phyloP scores from a whole-genome alignment of 129 eudicot genomes.

The Flaveria brownii region DNA sequence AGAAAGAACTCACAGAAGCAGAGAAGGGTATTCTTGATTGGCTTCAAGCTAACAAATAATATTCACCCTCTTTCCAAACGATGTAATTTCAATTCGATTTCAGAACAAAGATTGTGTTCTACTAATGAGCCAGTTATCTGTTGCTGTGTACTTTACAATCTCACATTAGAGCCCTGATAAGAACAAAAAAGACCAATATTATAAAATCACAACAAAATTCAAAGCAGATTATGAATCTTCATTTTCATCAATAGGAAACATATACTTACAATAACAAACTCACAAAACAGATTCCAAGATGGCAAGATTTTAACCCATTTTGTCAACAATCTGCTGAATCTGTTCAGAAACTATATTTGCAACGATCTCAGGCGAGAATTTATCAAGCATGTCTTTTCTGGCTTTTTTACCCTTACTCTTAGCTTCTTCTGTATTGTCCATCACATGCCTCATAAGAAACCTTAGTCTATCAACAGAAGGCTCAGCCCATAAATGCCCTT shows the following conservation, averaged over 20 bases:
- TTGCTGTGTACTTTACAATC: neutral
- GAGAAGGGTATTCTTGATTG: conserved; percentile 93
- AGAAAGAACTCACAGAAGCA: conserved; percentile 73
- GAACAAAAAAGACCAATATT: conserved; percentile 2
- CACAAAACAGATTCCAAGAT: neutral
- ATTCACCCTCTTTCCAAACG: neutral
- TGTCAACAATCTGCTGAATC: conserved; percentile 46
- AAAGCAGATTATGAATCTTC: neutral
- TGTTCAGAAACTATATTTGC: conserved; percentile 53
- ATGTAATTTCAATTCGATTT: conserved; percentile 23
- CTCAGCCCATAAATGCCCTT: conserved; percentile 89
- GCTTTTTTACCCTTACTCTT: conserved; percentile 64
- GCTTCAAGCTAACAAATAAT: conserved; percentile 70
- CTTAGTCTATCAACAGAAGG: conserved; percentile 60
- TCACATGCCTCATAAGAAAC: conserved; percentile 64
- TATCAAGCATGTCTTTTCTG: conserved; percentile 63
- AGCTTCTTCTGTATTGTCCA: conserved; percentile 65
- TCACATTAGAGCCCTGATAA: conserved; percentile 11
- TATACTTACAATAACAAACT: neutral
- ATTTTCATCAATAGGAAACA: conserved; percentile 2
- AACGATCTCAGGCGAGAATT: conserved; percentile 64
- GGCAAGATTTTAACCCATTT: conserved; percentile 8
- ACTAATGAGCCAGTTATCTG: conserved; percentile 22
- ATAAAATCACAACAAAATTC: conserved; percentile 6
- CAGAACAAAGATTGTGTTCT: neutral